These are phyloP conservation scores for Lagenaria siceraria DNA, from an alignment of 306 rosid species.

Conservation along the genomic window DNA sequence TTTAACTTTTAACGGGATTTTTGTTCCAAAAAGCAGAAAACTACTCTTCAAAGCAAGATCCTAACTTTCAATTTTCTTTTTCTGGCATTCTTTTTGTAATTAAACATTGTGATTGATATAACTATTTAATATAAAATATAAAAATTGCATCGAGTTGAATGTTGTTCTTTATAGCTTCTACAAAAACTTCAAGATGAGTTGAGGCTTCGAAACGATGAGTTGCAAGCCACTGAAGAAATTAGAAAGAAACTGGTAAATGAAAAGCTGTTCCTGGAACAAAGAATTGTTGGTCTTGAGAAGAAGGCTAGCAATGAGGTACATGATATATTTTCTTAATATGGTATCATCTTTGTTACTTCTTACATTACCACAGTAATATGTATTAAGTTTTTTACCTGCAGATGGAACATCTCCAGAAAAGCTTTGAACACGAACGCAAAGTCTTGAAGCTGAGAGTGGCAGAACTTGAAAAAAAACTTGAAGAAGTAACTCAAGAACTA, in stretches of 20 bases:
- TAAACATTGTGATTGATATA: neutral
- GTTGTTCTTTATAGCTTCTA: constrained; percentile 24
- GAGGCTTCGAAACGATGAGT: constrained; percentile 42
- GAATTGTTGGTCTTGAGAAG: constrained; percentile 44
- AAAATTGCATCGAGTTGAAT: constrained; percentile 1
- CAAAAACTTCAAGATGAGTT: constrained; percentile 64
- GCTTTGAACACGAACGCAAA: constrained; percentile 50
- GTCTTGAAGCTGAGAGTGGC: constrained; percentile 31
- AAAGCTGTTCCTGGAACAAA: constrained; percentile 44
- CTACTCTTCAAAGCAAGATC: neutral
- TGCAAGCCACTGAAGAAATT: constrained; percentile 50
- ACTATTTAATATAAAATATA: neutral
- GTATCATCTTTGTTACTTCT: neutral
- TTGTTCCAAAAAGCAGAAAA: neutral
- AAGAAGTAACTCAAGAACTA: constrained; percentile 36
- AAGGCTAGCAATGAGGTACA: constrained; percentile 57
- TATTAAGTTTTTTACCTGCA: constrained; percentile 31
- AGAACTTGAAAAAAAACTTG: constrained; percentile 60
- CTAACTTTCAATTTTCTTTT: neutral
- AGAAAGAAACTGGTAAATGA: constrained; percentile 46
- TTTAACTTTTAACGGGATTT: neutral
- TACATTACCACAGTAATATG: constrained; percentile 1
- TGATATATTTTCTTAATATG: constrained; percentile 2
- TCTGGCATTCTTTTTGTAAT: neutral
- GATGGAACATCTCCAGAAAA: constrained; percentile 39